Evolutionary conservation across 169 alveolate genomes (phyloP).

Genomic region (Besnoitia besnoiti): DNA sequence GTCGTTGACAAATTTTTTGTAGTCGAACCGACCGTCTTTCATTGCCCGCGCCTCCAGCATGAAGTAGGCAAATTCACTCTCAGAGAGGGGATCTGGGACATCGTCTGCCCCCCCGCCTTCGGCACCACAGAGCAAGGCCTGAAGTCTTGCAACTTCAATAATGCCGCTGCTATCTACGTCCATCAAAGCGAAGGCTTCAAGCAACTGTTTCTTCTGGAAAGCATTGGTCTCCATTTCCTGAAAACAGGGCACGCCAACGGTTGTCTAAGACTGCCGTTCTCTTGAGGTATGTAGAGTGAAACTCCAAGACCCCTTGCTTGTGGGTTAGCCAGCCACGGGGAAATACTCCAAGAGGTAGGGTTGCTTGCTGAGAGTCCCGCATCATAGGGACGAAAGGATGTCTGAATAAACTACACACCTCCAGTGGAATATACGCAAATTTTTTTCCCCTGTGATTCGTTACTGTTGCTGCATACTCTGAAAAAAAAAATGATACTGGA

Average conservation of each 20-base stretch:
- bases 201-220: neutral
- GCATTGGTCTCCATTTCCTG: slow-evolving; percentile 21
- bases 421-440: too few relatives aligned
- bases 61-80: slow-evolving; percentile 7
- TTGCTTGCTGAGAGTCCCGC: too few relatives aligned
- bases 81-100: neutral
- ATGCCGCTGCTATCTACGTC: slow-evolving; percentile 33
- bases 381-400: too few relatives aligned
- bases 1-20: slow-evolving; percentile 12
- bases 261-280: too few relatives aligned
- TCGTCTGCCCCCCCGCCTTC: slow-evolving; percentile 10
- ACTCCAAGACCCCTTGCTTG: too few relatives aligned
- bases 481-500: neutral
- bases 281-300: too few relatives aligned
- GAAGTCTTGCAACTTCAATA: neutral
- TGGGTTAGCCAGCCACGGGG: too few relatives aligned
- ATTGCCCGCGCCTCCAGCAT: slow-evolving; percentile 26
- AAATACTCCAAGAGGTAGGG: too few relatives aligned
- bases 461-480: too few relatives aligned
- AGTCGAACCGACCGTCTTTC: slow-evolving; percentile 18
- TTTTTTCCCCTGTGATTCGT: too few relatives aligned
- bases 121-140: slow-evolving; percentile 22
- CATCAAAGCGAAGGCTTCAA: slow-evolving; percentile 20
- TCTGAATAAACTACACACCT: too few relatives aligned
- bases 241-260: neutral